Conservation (phyloP, 2,329 filamentous ascomycete species). For the Cercospora sp. region DNA sequence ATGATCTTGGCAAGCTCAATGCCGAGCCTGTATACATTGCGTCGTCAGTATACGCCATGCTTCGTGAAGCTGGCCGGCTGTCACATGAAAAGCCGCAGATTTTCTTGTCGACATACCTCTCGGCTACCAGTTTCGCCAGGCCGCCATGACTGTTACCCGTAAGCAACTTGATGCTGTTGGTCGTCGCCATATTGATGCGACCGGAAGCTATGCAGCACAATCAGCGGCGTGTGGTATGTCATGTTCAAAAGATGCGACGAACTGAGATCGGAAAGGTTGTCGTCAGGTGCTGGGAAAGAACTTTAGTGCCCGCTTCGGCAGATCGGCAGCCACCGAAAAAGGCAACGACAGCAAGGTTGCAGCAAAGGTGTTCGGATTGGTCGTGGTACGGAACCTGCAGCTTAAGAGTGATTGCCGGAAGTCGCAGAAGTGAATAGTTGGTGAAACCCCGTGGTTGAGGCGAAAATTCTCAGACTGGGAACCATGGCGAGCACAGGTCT, state of each 20-base stretch:
- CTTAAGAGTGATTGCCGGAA: background rate
- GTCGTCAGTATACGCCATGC: slow-evolving; percentile 8
- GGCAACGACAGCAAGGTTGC: background rate
- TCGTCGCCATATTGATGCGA: slow-evolving; percentile 58
- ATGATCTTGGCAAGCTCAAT: slow-evolving; percentile 78
- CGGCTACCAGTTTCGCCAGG: slow-evolving; percentile 68
- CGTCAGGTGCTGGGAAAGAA: slow-evolving; percentile 14
- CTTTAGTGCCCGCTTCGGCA: slow-evolving; percentile 16
- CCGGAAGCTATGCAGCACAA: slow-evolving; percentile 14
- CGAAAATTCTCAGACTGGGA: background rate
- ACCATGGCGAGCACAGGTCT: background rate
- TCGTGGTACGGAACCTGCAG: background rate
- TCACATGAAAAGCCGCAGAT: slow-evolving; percentile 15
- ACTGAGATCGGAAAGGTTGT: slow-evolving; percentile 1
- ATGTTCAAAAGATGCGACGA: slow-evolving; percentile 23
- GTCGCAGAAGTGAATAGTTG: background rate
- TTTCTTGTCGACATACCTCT: slow-evolving; percentile 52
- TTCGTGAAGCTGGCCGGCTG: background rate
- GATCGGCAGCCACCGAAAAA: background rate
- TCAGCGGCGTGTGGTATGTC: slow-evolving; percentile 17
- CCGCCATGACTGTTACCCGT: slow-evolving; percentile 75
- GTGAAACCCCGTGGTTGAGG: background rate
- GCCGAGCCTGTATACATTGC: slow-evolving; percentile 58
- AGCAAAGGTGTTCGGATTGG: background rate
- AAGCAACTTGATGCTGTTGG: slow-evolving; percentile 71